These are phyloP conservation scores for Podosphaera xanthii DNA, from an alignment of 2,329 filamentous ascomycete genomes.

Conservation along the genomic window DNA sequence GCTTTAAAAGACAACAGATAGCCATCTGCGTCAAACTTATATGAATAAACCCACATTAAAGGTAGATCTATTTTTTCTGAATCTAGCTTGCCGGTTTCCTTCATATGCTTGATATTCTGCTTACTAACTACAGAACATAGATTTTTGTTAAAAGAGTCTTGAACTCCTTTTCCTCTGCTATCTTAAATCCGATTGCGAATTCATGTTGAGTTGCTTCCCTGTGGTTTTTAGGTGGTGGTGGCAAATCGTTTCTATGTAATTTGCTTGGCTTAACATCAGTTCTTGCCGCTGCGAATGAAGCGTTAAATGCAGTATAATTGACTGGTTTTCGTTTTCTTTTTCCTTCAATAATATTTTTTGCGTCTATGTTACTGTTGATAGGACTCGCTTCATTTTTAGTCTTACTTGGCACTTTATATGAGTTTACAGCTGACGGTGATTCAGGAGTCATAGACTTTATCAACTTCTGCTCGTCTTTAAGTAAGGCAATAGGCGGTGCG, in stretches of 20 bases:
- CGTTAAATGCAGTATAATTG: no score
- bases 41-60: no score
- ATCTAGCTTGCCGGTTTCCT: background rate
- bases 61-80: no score
- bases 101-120: background rate
- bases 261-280: background rate
- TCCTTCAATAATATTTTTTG: background rate
- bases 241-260: background rate
- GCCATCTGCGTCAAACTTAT: no score
- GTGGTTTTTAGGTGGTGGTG: background rate
- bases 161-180: no score
- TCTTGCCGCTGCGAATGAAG: no score
- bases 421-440: background rate
- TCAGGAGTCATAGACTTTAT: background rate
- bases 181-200: no score
- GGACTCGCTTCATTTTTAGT: background rate
- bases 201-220: background rate
- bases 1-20: no score
- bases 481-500: no score
- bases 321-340: no score
- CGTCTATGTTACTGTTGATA: background rate
- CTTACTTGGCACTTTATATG: background rate
- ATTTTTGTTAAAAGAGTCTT: background rate
- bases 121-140: background rate
- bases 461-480: no score